phyloP scores from a whole-genome alignment of 2,329 filamentous ascomycete species.

The Pseudogymnoascus sp. region DNA sequence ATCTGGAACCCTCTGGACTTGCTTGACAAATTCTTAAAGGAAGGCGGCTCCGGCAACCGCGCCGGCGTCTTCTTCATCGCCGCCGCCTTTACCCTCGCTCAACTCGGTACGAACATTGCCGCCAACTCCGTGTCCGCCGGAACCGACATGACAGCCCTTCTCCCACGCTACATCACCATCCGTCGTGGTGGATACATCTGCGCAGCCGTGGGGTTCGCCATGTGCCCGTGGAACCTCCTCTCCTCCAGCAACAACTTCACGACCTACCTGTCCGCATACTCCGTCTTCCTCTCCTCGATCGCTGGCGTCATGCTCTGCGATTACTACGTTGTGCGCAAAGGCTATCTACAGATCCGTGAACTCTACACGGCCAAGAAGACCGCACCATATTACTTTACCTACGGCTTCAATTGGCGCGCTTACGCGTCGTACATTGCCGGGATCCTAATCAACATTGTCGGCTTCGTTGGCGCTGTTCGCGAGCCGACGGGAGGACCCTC shows the following conservation, averaged over 20 bases:
- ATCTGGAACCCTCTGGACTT: slow-evolving; percentile 69
- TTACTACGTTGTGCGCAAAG: slow-evolving; percentile 79
- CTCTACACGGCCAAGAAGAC: slow-evolving; percentile 65
- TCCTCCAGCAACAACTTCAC: slow-evolving; percentile 73
- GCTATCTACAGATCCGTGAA: slow-evolving; percentile 70
- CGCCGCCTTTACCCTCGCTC: slow-evolving; percentile 64
- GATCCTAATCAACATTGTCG: slow-evolving; percentile 84
- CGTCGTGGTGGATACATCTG: slow-evolving; percentile 82
- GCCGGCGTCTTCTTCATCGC: slow-evolving; percentile 72
- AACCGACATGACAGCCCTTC: slow-evolving; percentile 72
- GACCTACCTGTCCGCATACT: slow-evolving; percentile 85
- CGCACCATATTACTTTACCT: slow-evolving; percentile 66
- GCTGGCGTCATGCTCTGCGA: slow-evolving; percentile 85
- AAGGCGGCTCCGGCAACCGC: slow-evolving; percentile 59
- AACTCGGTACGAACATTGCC: slow-evolving; percentile 80
- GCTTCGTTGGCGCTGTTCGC: slow-evolving; percentile 78
- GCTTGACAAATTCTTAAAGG: slow-evolving; percentile 58
- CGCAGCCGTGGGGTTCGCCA: slow-evolving; percentile 68
- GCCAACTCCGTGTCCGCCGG: slow-evolving; percentile 74
- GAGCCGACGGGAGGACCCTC: slow-evolving; percentile 24
- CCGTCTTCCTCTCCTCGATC: slow-evolving; percentile 87
- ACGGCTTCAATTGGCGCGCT: slow-evolving; percentile 73
- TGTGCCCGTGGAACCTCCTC: slow-evolving; percentile 81
- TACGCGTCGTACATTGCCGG: slow-evolving; percentile 77
- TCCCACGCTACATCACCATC: slow-evolving; percentile 76